Evolutionary conservation across 2,329 filamentous ascomycete species (phyloP), one percentile per base, ranked within the genome.

Genomic region (Cladosporium sp.): DNA sequence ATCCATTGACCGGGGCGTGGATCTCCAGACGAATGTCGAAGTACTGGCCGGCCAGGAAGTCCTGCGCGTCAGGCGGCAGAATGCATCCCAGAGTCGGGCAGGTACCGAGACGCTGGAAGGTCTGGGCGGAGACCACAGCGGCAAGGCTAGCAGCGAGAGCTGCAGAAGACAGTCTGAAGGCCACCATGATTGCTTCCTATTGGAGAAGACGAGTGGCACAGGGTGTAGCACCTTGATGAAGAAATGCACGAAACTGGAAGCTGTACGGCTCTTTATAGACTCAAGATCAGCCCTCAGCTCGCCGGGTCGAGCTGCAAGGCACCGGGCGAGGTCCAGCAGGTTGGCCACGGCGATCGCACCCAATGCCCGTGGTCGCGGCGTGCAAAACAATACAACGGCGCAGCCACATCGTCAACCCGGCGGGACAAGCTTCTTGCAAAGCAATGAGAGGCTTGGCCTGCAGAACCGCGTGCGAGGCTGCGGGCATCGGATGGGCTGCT

Each of bases 21-120:
- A 93, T 81, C 68, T 93, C 88, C 55, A 92, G 79, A 55, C 88
- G 84, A 57, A 95, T 84, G 66, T 93, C 89, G 64, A 93, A 93
- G 68, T 81, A 85, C 72, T 93, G 88, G 10, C 88, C 88, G 4
- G 88, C 84, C 1, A 95, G 78, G 72, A 93, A 93, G 63, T 93
- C 88, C 58, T 85, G 83, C 40, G 49, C 49, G 58, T 82, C 79
- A 16, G 80, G 80, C 45, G 79, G 79, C 52, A 81, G 76, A 53
- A 82, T 72, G 63, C 57, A 71, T 63, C 79, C 79, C 51, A 82
- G 66, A 4, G 72, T 75, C 32, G 79, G 79, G 62, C 79, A 82
- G 51, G 75, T 71, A 57, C 77, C 78, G 28, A 81, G 68, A 52
- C 79, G 72, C 61, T 77, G 77, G 63, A 76, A 80, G n/a, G 76